phyloP scores from a whole-genome alignment of 495 filamentous ascomycete genomes.

The Amniculicola lignicola region DNA sequence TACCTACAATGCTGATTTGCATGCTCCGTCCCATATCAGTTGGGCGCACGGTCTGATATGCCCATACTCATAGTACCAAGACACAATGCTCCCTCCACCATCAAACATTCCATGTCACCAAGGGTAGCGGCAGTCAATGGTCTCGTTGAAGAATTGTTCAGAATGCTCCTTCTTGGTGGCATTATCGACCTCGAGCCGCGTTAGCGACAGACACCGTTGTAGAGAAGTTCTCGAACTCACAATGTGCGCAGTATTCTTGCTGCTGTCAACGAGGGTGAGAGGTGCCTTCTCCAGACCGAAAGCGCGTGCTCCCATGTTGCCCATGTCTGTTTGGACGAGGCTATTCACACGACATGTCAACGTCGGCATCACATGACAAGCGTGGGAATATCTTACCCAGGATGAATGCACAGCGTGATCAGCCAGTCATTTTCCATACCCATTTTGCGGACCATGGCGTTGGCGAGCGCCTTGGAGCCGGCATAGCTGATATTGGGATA shows the following conservation, averaged over 20 bases:
- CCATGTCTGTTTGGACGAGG: constrained; percentile 27
- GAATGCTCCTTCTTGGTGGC: neutral
- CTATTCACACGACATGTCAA: constrained; percentile 7
- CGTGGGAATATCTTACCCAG: constrained; percentile 3
- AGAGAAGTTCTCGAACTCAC: no score
- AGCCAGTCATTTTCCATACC: constrained; percentile 21
- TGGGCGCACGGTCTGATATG: no score
- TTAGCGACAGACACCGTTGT: no score
- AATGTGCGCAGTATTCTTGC: neutral
- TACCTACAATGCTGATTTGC: no score
- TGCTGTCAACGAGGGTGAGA: neutral
- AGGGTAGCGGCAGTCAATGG: no score
- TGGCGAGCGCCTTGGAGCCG: constrained; percentile 6
- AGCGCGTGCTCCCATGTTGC: neutral
- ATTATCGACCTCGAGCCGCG: no score
- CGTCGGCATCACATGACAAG: neutral
- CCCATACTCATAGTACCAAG: no score
- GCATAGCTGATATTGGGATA: constrained; percentile 7
- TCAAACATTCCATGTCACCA: no score
- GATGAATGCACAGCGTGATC: constrained; percentile 17
- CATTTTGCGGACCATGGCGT: constrained; percentile 5
- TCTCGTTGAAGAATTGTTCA: no score
- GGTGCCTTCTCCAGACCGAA: neutral
- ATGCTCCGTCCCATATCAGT: no score
- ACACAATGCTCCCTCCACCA: no score